Evolutionary conservation across 768 basidiomycete species (phyloP), one percentile per base, ranked within the genome.

Genomic region (Rubroboletus satanas): DNA sequence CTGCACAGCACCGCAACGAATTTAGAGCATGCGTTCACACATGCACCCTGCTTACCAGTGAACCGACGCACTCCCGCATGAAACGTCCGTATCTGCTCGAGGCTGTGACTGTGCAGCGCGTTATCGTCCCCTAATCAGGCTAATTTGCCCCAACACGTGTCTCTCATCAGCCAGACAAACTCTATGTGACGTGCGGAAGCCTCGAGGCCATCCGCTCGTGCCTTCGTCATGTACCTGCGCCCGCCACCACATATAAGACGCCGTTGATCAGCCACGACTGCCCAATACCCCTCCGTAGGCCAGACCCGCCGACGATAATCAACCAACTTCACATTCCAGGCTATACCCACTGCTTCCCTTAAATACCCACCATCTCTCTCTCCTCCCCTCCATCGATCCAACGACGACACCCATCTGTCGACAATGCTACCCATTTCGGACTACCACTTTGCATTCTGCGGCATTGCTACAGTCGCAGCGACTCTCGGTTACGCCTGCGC

Each of bases 391-490:
- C 33, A 38, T 29, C 15, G 23, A 49, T 49, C 45, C 51, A 21
- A 38, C 17, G 21, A 49, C 57, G 14, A 15, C 52, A 1, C 5
- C 14, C 48, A 28, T 35, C 45, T 45, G 41, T 45, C 44, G 31
- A 57, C 52, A 37, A 83, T 81, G 78, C 67, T 83, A 57, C 79
- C 80, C 48, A 73, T 78, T 15, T 71, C 71, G 49, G 83, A 83
- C 56, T 73, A 82, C 64, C 82, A 79, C 67, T 73, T 81, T 55
- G 77, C 82, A 29, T 75, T 82, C 52, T 79, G 77, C 49, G 79
- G 82, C 56, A 72, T 84, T 53, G 82, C 83, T 31, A 83, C 82
- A 15, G 76, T 83, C 58, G 82, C 83, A 51, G 83, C 82, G 8
- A 80, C 79, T 14, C 75, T 83, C 26, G 80, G 83, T 47, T 84